Evolutionary conservation across 495 filamentous ascomycete genomes (phyloP).

Genomic region (Neurospora tetraspora): DNA sequence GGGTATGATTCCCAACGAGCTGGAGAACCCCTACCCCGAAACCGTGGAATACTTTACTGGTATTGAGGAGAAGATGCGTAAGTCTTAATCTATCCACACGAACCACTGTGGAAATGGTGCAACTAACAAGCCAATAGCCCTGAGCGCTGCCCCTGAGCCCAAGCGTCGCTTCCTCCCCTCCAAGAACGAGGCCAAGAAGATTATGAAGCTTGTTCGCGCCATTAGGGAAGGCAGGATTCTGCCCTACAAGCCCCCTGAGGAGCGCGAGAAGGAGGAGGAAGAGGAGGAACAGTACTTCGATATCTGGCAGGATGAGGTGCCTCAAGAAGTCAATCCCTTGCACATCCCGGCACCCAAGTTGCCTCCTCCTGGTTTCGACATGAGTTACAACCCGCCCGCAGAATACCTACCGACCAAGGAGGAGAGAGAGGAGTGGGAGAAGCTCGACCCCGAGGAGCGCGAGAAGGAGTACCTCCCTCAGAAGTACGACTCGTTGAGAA

Average conservation of each 20-base stretch:
- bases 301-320: constrained; percentile 85
- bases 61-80: constrained; percentile 78
- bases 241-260: constrained; percentile 74
- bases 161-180: constrained; percentile 94
- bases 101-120: not conserved
- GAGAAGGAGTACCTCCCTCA: constrained; percentile 81
- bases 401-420: constrained; percentile 84
- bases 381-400: constrained; percentile 91
- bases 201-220: constrained; percentile 96
- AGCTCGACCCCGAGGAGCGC: constrained; percentile 78
- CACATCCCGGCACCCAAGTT: constrained; percentile 94
- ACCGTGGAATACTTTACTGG: constrained; percentile 88
- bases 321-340: constrained; percentile 80
- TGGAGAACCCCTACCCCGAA: constrained; percentile 85
- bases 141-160: constrained; percentile 89
- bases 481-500: constrained; percentile 70
- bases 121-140: constrained; percentile 26
- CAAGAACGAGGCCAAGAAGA: constrained; percentile 92
- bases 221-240: constrained; percentile 90
- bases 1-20: constrained; percentile 79
- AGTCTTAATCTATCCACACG: not conserved
- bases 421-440: constrained; percentile 83
- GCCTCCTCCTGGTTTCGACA: constrained; percentile 85
- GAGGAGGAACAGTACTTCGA: constrained; percentile 67
- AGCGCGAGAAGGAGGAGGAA: constrained; percentile 59